Conservation (phyloP, 495 filamentous ascomycete species). For the Stereocaulon alpinum region DNA sequence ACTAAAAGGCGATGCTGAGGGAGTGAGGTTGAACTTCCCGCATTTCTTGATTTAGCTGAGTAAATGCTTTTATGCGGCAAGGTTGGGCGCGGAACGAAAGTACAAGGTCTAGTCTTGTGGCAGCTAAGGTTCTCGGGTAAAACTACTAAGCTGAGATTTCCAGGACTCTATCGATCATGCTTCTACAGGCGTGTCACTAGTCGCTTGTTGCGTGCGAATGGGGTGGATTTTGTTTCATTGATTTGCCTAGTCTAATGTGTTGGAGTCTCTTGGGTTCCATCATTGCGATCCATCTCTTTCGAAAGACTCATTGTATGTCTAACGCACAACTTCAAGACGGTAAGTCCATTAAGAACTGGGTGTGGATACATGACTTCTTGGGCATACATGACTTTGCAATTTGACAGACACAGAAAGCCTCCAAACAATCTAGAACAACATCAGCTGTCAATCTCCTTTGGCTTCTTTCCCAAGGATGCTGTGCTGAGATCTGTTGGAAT, state of each 20-base stretch:
- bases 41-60: too few relatives aligned
- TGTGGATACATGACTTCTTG: slow-evolving; percentile 19
- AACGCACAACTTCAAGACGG: not conserved
- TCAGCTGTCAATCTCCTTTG: not conserved
- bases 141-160: too few relatives aligned
- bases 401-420: not conserved
- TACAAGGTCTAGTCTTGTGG: too few relatives aligned
- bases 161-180: too few relatives aligned
- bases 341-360: not conserved
- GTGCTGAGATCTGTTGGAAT: slow-evolving; percentile 3
- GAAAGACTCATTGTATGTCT: not conserved
- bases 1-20: too few relatives aligned
- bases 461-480: slow-evolving; percentile 1
- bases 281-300: not conserved
- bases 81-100: too few relatives aligned
- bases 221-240: not conserved
- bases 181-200: too few relatives aligned
- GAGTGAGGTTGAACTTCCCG: too few relatives aligned
- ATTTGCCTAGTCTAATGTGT: slow-evolving; percentile 8
- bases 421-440: not conserved
- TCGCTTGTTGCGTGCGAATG: not conserved
- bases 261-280: not conserved
- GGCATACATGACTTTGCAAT: slow-evolving; percentile 16
- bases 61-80: too few relatives aligned
- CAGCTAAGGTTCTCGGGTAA: too few relatives aligned